Evolutionary conservation across 495 filamentous ascomycete genomes (phyloP).

Genomic region (Trichoderma asperelloides): DNA sequence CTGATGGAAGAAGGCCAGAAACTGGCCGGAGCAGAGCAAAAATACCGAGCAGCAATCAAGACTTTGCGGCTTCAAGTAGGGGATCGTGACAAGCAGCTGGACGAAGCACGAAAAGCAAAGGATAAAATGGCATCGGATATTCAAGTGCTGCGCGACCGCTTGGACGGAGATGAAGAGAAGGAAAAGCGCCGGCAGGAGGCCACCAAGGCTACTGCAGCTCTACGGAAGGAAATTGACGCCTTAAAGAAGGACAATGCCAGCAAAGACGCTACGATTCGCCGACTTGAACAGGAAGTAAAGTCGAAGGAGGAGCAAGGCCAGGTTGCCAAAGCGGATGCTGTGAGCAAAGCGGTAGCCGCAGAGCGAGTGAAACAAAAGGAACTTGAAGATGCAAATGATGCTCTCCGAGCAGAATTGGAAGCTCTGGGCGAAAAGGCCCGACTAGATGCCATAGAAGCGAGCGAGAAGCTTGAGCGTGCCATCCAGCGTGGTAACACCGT

Average conservation of each 20-base stretch:
- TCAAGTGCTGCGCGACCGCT: constrained; percentile 46
- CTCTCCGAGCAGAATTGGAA: constrained; percentile 66
- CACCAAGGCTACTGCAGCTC: constrained; percentile 52
- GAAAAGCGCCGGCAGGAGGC: constrained; percentile 59
- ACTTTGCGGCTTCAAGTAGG: constrained; percentile 57
- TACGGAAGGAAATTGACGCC: constrained; percentile 61
- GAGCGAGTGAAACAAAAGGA: constrained; percentile 58
- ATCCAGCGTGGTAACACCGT: constrained; percentile 58
- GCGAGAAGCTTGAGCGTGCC: constrained; percentile 64
- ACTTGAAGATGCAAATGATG: constrained; percentile 64
- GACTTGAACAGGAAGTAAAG: constrained; percentile 61
- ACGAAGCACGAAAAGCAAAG: constrained; percentile 50
- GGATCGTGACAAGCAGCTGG: constrained; percentile 56
- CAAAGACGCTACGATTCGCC: constrained; percentile 55
- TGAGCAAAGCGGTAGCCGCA: constrained; percentile 56
- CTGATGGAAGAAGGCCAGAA: constrained; percentile 91
- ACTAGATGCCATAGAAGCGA: constrained; percentile 58
- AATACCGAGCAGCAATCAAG: constrained; percentile 73
- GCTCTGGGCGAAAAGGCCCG: constrained; percentile 59
- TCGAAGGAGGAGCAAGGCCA: constrained; percentile 58
- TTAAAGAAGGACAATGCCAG: constrained; percentile 56
- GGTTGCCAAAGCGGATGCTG: constrained; percentile 55
- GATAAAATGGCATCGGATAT: constrained; percentile 61
- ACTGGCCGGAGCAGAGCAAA: constrained; percentile 74
- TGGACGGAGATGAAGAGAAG: constrained; percentile 54